phyloP scores from a whole-genome alignment of 192 early-diverging fungal species.

The Coemansia umbellata region DNA sequence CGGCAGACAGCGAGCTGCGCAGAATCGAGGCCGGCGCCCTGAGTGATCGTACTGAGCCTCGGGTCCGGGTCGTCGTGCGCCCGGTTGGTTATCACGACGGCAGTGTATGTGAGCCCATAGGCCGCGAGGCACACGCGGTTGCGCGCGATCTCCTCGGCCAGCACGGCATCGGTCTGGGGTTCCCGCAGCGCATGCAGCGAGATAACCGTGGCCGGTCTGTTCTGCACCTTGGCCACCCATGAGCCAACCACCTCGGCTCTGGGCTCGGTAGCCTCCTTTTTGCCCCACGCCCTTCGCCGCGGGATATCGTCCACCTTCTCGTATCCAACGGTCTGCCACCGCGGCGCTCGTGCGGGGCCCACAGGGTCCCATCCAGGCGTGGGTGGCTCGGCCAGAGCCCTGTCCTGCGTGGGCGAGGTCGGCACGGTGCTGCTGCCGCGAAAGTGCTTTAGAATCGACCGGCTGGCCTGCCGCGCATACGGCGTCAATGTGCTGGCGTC shows the following conservation, averaged over 20 bases:
- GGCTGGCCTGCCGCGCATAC: conserved; percentile 35
- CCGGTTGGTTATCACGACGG: conserved; percentile 26
- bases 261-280: not conserved
- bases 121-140: conserved; percentile 41
- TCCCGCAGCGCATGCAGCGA: conserved; percentile 30
- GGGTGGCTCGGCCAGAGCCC: not conserved
- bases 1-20: conserved; percentile 30
- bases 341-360: conserved; percentile 3
- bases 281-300: conserved; percentile 12
- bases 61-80: conserved; percentile 8
- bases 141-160: conserved; percentile 38
- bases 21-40: conserved; percentile 19
- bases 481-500: not conserved
- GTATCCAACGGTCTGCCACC: conserved; percentile 34
- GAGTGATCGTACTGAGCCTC: conserved; percentile 8
- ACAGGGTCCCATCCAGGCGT: conserved; percentile 27
- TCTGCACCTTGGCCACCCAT: conserved; percentile 35
- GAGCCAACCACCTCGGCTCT: not conserved
- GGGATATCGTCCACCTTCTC: conserved; percentile 38
- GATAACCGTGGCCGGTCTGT: conserved; percentile 28
- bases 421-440: conserved; percentile 6
- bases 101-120: conserved; percentile 24
- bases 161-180: conserved; percentile 1
- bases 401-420: too few species aligned
- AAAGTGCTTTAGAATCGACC: conserved; percentile 32